Conservation (phyloP, 1,284 basidiomycete genomes). For the Trametes polyzona region DNA sequence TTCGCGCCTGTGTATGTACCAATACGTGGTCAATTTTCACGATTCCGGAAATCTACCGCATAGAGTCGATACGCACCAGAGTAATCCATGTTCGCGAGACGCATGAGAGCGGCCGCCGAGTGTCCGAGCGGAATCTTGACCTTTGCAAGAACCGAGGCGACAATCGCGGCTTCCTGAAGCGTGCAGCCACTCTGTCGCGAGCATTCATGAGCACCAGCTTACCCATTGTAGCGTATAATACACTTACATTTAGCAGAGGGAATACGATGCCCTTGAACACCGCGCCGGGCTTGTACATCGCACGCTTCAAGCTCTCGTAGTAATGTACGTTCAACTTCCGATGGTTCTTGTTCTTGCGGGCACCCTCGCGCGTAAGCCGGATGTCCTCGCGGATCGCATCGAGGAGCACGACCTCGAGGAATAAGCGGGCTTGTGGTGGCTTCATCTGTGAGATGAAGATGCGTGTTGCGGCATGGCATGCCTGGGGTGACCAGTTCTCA, state of each 20-base stretch:
- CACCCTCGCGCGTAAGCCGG: conserved; percentile 45
- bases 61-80: conserved; percentile 70
- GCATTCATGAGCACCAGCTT: not conserved
- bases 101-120: conserved; percentile 93
- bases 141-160: conserved; percentile 90
- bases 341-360: conserved; percentile 54
- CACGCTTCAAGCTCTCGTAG: conserved; percentile 91
- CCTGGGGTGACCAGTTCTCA: conserved; percentile 95
- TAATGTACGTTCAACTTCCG: conserved; percentile 94
- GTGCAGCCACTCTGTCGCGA: conserved; percentile 79
- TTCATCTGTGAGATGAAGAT: conserved; percentile 99
- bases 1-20: conserved; percentile 85
- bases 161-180: conserved; percentile 93
- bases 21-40: too few species aligned
- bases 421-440: conserved; percentile 93
- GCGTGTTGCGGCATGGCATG: conserved; percentile 90
- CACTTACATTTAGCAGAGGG: conserved; percentile 87
- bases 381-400: conserved; percentile 95
- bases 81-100: conserved; percentile 97
- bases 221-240: not conserved
- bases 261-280: conserved; percentile 99
- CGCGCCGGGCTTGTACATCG: conserved; percentile 95
- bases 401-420: conserved; percentile 91
- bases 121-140: conserved; percentile 96
- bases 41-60: too few species aligned